These are phyloP conservation scores for Populus alba DNA, from an alignment of 345 rosid genomes.

Conservation along the genomic window DNA sequence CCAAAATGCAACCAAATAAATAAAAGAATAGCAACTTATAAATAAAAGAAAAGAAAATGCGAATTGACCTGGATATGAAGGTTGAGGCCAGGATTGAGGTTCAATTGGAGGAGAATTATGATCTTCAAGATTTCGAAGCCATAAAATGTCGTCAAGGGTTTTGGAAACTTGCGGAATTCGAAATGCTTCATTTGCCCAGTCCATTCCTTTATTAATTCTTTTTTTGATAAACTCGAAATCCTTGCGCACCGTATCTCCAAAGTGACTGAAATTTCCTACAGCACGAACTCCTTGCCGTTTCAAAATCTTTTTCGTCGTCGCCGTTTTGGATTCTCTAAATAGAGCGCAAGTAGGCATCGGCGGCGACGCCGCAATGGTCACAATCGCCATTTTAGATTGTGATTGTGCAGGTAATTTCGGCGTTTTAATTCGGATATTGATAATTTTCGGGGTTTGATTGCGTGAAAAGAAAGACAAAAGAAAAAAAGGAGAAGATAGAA, in stretches of 20 bases:
- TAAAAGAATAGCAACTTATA: too few species aligned
- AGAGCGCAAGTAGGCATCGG: conserved; percentile 17
- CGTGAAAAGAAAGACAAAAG: too few species aligned
- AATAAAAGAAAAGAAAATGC: too few species aligned
- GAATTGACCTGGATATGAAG: conserved; percentile 63
- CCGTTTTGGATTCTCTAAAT: conserved; percentile 21
- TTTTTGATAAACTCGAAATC: conserved; percentile 62
- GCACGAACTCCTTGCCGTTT: conserved; percentile 23
- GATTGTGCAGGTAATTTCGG: not conserved
- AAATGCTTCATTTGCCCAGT: conserved; percentile 66
- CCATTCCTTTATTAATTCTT: conserved; percentile 51
- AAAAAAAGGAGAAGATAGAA: not conserved
- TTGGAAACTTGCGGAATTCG: conserved; percentile 59
- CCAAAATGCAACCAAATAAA: too few species aligned
- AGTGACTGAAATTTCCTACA: conserved; percentile 54
- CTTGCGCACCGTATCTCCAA: conserved; percentile 54
- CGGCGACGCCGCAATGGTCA: conserved; percentile 3
- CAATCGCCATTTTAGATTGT: not conserved
- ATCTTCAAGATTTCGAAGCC: conserved; percentile 80
- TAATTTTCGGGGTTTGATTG: not conserved
- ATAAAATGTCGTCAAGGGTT: conserved; percentile 55
- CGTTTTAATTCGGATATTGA: not conserved
- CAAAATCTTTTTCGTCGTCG: conserved; percentile 28
- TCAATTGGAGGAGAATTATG: conserved; percentile 37
- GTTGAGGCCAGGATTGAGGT: conserved; percentile 59